Base-by-base conservation (phyloP, 1,284 basidiomycete genomes). In the Entoloma clypeatum region DNA sequence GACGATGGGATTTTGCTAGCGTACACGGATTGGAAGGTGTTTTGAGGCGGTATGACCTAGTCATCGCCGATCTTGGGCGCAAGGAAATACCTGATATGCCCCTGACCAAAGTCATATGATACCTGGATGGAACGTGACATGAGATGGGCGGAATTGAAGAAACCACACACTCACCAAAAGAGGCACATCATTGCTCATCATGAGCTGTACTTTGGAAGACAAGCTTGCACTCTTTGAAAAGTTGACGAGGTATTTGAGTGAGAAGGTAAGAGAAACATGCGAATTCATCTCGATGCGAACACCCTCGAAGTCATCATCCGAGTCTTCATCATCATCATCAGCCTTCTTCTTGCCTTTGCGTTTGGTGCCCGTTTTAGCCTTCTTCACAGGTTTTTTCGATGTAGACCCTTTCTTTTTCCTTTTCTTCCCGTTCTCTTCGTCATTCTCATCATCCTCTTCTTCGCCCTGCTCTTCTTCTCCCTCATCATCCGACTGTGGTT, bases 161-260 rank as follows among this genome's bases (percentile, higher is more conserved):
- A 41, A 31, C 36, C 34, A 11, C 21, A n/a, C 7, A 54, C 62
- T 43, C 19, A 93, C 92, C 41, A 97, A 74, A 35, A 95, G 70
- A 1, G 92, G 92, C 0, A 95, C 90, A 37, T 95, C 92, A 57
- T 90, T 92, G 61, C 81, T 87, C 82, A 94, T 85, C 77, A 87
- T 86, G 31, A 94, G 50, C 49, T 65, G 62, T 13, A 64, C 90
- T 56, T 87, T 89, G 60, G 74, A 75, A 10, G 82, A 79, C 26
- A 99, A 69, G 13, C 84, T 77, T 0, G 87, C 74, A 48, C 89
- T 92, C 75, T 98, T 99, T 46, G 92, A 83, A 63, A 99, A 99
- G 72, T 97, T 97, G 64, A 88, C 81, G 21, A 99, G 81, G 68
- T 99, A 99, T 67, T 99, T 98, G 58, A 98, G 75, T 25, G 89